These are phyloP conservation scores for Naganishia liquefaciens DNA, from an alignment of 1,284 basidiomycete species.

Conservation along the genomic window DNA sequence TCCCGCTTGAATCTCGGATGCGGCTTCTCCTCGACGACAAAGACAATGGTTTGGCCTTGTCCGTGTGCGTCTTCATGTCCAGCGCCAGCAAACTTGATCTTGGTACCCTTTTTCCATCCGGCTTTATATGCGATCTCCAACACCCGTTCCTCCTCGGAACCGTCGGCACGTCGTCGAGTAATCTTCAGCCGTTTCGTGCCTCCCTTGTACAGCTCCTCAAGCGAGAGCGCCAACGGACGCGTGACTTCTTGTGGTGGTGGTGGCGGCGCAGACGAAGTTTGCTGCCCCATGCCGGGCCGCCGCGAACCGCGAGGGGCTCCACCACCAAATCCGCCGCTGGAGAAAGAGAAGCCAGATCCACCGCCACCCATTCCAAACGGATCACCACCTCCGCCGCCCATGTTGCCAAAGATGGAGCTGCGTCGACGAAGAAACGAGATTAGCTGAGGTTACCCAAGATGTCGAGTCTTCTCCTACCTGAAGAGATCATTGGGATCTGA, in stretches of 20 bases:
- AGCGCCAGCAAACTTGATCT: slow-evolving; percentile 80
- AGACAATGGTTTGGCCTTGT: slow-evolving; percentile 74
- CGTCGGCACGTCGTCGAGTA: slow-evolving; percentile 69
- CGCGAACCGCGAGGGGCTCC: slow-evolving; percentile 34
- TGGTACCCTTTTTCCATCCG: slow-evolving; percentile 71
- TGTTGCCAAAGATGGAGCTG: slow-evolving; percentile 66
- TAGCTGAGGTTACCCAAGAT: background rate
- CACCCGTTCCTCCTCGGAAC: slow-evolving; percentile 82
- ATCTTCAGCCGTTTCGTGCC: slow-evolving; percentile 88
- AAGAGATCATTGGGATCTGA: slow-evolving; percentile 89
- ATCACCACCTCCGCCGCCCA: slow-evolving; percentile 42
- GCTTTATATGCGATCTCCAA: slow-evolving; percentile 85
- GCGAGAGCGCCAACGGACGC: slow-evolving; percentile 78
- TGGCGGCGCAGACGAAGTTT: slow-evolving; percentile 51
- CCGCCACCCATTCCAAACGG: slow-evolving; percentile 43
- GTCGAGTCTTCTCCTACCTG: slow-evolving; percentile 62
- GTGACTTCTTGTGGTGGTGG: slow-evolving; percentile 65
- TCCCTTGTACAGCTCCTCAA: slow-evolving; percentile 90
- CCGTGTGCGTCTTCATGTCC: slow-evolving; percentile 78
- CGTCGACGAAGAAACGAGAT: slow-evolving; percentile 1
- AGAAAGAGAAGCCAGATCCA: slow-evolving; percentile 38
- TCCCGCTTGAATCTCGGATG: slow-evolving; percentile 72
- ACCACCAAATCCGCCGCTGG: slow-evolving; percentile 38
- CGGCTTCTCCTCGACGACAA: slow-evolving; percentile 87
- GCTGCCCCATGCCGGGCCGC: slow-evolving; percentile 33